Base-by-base conservation (phyloP, 805 yeast genomes). In the Groenewaldozyma tartarivorans region DNA sequence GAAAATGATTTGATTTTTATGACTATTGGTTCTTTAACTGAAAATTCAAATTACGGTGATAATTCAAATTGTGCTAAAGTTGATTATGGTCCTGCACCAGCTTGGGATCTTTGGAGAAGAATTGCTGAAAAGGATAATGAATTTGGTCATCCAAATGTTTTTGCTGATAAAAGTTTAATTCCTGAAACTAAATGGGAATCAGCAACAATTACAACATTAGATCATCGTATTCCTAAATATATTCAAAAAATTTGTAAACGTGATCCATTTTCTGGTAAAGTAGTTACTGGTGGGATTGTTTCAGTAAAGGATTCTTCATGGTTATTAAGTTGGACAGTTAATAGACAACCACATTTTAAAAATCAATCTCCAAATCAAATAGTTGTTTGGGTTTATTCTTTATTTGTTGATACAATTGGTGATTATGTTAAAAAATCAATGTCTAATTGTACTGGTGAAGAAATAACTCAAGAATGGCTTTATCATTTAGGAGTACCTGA, bases 381-480 rank as follows among this genome's bases (percentile, higher is more conserved):
- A 9, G 29, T 24, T 24, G 29, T 24, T 24, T 24, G 29, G 29
- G 29, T 24, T 7, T 24, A 24, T 24, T 7, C 29, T 24, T 13
- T 24, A 13, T 13, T 24, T 9, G 29, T 24, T 24, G 29, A 24
- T 13, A 13, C 13, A 6, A 9, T 16, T 15, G 35, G 35, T 7
- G 19, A 32, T 17, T 32, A 11, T 17, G 35, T 32, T 7, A 32
- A 32, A 17, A 32, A 32, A 16, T 16, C 35, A 9, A 32, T 32
- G 35, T 16, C 9, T 7, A 16, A n/a, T n/a, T 32, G 35, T 17
- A 32, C 35, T n/a, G 35, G 35, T 9, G 35, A 32, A n/a, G 35
- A 32, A 32, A 32, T 32, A 11, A 32, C 35, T 17, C 35, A 32
- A 17, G 35, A 32, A 32, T 32, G 35, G 35, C 35, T 32, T 11